Conservation (phyloP, 495 filamentous ascomycete genomes). For the Niebla homalea region DNA sequence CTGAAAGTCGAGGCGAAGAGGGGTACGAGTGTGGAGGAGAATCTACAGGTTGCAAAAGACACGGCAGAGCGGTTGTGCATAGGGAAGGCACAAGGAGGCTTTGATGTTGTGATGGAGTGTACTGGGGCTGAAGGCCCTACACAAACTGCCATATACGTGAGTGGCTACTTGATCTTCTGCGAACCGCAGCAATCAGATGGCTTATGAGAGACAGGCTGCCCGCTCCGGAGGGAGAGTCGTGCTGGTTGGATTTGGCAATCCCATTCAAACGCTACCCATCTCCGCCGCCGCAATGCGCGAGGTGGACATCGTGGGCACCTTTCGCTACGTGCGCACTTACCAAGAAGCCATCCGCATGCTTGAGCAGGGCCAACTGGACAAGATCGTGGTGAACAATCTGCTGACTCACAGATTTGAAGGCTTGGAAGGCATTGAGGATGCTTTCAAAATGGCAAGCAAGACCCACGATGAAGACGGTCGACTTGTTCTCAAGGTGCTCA, state of each 20-base stretch:
- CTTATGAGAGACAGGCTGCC: slow-evolving; percentile 30
- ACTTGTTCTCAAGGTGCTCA: slow-evolving; percentile 75
- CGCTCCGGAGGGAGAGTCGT: slow-evolving; percentile 68
- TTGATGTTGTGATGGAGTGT: slow-evolving; percentile 78
- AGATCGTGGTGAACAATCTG: slow-evolving; percentile 22
- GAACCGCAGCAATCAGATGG: not conserved
- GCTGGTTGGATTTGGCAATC: slow-evolving; percentile 89
- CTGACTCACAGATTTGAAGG: slow-evolving; percentile 68
- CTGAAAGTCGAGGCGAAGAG: slow-evolving; percentile 44
- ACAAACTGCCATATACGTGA: slow-evolving; percentile 69
- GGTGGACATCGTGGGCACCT: slow-evolving; percentile 85
- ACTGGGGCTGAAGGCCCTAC: slow-evolving; percentile 80
- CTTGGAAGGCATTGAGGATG: slow-evolving; percentile 48
- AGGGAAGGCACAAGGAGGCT: slow-evolving; percentile 38
- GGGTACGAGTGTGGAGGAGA: slow-evolving; percentile 37
- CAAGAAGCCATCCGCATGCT: slow-evolving; percentile 58
- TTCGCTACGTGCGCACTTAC: slow-evolving; percentile 74
- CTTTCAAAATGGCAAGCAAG: slow-evolving; percentile 70
- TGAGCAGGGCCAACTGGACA: slow-evolving; percentile 39
- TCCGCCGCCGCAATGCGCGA: slow-evolving; percentile 75
- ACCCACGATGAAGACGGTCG: slow-evolving; percentile 64
- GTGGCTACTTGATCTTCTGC: not conserved
- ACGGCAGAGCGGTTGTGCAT: slow-evolving; percentile 38
- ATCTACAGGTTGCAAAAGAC: slow-evolving; percentile 46
- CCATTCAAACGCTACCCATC: slow-evolving; percentile 74